Evolutionary conservation across 495 filamentous ascomycete genomes (phyloP).

Genomic region (Cudoniella acicularis): DNA sequence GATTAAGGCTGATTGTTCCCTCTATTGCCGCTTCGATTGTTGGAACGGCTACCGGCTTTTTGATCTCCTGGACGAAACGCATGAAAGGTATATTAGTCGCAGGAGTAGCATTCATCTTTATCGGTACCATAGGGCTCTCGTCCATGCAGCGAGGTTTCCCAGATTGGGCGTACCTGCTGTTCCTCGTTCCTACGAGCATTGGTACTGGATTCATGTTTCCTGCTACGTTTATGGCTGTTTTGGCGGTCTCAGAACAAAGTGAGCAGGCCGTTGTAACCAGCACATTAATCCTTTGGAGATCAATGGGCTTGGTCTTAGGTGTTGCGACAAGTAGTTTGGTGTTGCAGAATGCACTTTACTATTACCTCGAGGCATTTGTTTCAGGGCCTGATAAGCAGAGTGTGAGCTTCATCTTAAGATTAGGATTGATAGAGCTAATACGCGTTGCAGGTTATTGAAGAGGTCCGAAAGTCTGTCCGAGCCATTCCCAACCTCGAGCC

Average conservation of each 20-base stretch:
- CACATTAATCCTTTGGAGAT: conserved; percentile 65
- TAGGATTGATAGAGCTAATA: neutral
- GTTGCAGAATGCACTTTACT: conserved; percentile 66
- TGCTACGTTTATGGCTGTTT: conserved; percentile 60
- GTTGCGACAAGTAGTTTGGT: conserved; percentile 68
- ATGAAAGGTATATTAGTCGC: conserved; percentile 60
- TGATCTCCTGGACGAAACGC: conserved; percentile 63
- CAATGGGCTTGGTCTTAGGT: conserved; percentile 67
- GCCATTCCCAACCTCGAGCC: conserved; percentile 34
- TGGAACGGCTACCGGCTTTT: conserved; percentile 62
- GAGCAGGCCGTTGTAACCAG: conserved; percentile 74
- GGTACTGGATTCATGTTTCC: conserved; percentile 67
- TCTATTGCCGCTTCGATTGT: conserved; percentile 53
- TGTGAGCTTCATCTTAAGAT: conserved; percentile 25
- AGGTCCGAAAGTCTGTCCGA: conserved; percentile 27
- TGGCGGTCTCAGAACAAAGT: conserved; percentile 62
- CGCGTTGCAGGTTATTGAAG: conserved; percentile 28
- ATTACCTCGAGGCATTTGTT: conserved; percentile 54
- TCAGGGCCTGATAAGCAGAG: conserved; percentile 48
- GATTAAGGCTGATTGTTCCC: conserved; percentile 63
- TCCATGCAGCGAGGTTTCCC: conserved; percentile 50
- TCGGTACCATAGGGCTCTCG: conserved; percentile 49
- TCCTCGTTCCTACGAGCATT: conserved; percentile 55
- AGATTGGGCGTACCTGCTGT: conserved; percentile 54
- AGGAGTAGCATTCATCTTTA: conserved; percentile 51